These are phyloP conservation scores for Pterulicium gracile DNA, from an alignment of 1,284 basidiomycete genomes.

Conservation along the genomic window DNA sequence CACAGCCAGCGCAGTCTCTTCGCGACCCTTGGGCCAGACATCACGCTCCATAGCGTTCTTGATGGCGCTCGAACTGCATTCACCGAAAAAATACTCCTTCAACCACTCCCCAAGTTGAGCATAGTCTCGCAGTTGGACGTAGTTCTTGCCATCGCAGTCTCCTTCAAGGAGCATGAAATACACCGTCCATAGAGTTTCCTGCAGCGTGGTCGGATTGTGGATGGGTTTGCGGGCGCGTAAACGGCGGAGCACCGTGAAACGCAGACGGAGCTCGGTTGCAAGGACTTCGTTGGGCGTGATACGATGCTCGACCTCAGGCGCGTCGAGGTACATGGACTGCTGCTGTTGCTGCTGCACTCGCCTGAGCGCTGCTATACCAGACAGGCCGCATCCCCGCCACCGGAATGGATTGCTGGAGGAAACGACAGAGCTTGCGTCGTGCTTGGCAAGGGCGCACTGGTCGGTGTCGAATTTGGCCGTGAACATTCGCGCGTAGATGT, in stretches of 20 bases:
- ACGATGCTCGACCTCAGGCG: constrained; percentile 4
- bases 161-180: constrained; percentile 73
- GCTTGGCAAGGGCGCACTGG: not conserved
- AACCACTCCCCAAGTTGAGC: constrained; percentile 38
- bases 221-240: not conserved
- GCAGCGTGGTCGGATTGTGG: constrained; percentile 14
- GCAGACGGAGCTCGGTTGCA: constrained; percentile 16
- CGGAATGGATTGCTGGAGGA: constrained; percentile 33
- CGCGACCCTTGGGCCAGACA: constrained; percentile 46
- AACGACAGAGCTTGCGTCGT: constrained; percentile 9
- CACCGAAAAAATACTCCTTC: constrained; percentile 41
- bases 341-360: not conserved
- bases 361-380: not conserved
- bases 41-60: constrained; percentile 23
- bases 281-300: constrained; percentile 18
- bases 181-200: constrained; percentile 48
- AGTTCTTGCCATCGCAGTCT: constrained; percentile 61
- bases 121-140: constrained; percentile 50
- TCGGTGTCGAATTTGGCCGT: constrained; percentile 49
- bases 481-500: constrained; percentile 66
- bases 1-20: constrained; percentile 46
- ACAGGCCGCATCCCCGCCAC: constrained; percentile 15
- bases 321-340: not conserved
- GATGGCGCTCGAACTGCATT: constrained; percentile 32
- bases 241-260: constrained; percentile 7